Evolutionary conservation across 116 monocot species (phyloP).

Genomic region (Trichopus zeylanicus): DNA sequence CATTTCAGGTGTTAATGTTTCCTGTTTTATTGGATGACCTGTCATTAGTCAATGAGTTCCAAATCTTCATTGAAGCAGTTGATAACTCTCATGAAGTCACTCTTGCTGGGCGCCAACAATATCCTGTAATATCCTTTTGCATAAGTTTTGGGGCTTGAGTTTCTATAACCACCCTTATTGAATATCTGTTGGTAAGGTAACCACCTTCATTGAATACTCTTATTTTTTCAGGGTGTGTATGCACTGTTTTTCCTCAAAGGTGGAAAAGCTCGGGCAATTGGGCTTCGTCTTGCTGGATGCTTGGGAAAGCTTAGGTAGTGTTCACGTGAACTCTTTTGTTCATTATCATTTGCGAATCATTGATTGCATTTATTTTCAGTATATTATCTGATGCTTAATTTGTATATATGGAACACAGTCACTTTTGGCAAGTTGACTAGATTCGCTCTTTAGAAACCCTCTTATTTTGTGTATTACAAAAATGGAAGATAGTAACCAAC

Average conservation of each 20-base stretch:
- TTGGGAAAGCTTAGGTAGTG: conserved; percentile 88
- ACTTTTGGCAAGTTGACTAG: too few species aligned
- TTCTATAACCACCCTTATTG: too few species aligned
- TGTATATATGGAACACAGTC: neutral
- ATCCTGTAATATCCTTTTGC: conserved; percentile 47
- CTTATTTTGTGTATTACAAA: too few species aligned
- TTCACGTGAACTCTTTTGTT: conserved; percentile 1
- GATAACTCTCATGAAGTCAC: conserved; percentile 77
- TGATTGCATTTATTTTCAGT: neutral
- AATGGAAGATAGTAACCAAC: too few species aligned
- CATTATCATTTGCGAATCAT: neutral
- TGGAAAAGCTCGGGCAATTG: conserved; percentile 80
- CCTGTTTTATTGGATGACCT: conserved; percentile 72
- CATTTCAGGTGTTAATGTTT: conserved; percentile 73
- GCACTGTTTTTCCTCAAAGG: conserved; percentile 78
- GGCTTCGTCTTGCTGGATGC: conserved; percentile 74
- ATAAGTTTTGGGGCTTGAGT: neutral
- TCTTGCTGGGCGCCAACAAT: conserved; percentile 81
- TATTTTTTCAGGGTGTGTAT: conserved; percentile 66
- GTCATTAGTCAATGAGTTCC: conserved; percentile 63
- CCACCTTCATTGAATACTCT: neutral
- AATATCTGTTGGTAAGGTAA: neutral
- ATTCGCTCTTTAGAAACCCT: too few species aligned
- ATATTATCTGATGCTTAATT: too few species aligned
- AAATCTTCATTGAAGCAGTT: conserved; percentile 76